Percentiles rank a stretch among this genome's conserved stretches.
Evolutionary conservation across 352 stramenopile genomes (phyloP).

Genomic region (Globisporangium irregulare): DNA sequence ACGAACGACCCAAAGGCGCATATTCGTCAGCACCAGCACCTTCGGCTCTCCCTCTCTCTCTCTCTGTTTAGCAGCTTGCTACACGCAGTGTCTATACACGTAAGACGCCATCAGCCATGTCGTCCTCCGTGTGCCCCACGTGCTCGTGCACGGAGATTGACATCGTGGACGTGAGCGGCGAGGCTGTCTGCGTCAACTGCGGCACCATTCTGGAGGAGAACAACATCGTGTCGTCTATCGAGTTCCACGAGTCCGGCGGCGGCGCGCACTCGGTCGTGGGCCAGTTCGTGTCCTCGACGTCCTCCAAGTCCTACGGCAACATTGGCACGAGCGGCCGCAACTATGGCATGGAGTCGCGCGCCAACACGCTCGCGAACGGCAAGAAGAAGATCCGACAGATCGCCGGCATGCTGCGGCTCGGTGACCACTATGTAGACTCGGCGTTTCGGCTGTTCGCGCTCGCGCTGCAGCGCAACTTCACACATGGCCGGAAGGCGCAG

Average conservation of each 20-base stretch:
- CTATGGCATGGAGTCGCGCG: slow-evolving; percentile 93
- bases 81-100: background rate
- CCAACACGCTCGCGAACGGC: slow-evolving; percentile 95
- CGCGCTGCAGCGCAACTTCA: slow-evolving; percentile 97
- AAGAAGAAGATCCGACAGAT: slow-evolving; percentile 93
- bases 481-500: slow-evolving; percentile 92
- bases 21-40: slow-evolving; percentile 12
- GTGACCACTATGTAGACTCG: slow-evolving; percentile 95
- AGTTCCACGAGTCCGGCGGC: slow-evolving; percentile 95
- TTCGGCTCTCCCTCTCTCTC: background rate
- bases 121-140: slow-evolving; percentile 88
- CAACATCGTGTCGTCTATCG: slow-evolving; percentile 95
- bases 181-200: slow-evolving; percentile 86
- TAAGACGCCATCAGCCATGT: slow-evolving; percentile 6
- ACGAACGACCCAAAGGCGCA: slow-evolving; percentile 2
- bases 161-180: slow-evolving; percentile 89
- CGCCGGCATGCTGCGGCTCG: slow-evolving; percentile 90
- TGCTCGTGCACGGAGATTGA: slow-evolving; percentile 95
- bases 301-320: slow-evolving; percentile 90
- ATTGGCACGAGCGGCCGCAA: slow-evolving; percentile 86
- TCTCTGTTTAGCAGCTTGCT: background rate
- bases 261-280: slow-evolving; percentile 92
- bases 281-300: slow-evolving; percentile 93
- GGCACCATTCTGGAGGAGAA: slow-evolving; percentile 97
- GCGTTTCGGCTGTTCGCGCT: slow-evolving; percentile 96